Evolutionary conservation across 2,329 filamentous ascomycete species (phyloP).

Genomic region (Lasiodiplodia theobromae): DNA sequence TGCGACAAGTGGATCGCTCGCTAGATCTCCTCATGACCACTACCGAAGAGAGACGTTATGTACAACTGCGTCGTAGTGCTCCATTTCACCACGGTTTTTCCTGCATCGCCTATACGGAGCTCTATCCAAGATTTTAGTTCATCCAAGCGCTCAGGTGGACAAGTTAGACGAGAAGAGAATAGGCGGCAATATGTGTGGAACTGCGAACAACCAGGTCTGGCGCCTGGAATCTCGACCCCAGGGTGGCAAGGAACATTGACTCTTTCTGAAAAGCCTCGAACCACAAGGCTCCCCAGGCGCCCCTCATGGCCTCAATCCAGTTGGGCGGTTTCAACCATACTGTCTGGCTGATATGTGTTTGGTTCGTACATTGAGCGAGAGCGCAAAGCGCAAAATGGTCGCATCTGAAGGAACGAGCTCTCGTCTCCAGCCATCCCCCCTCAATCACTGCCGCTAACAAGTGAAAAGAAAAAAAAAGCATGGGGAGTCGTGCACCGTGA

Average conservation of each 20-base stretch:
- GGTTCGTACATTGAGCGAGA: neutral
- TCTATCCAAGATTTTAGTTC: neutral
- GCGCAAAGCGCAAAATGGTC: neutral
- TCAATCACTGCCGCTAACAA: neutral
- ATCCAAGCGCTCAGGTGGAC: neutral
- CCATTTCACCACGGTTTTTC: neutral
- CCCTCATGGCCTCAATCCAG: neutral
- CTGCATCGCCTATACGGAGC: neutral
- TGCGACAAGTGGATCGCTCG: neutral
- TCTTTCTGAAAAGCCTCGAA: neutral
- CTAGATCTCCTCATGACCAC: neutral
- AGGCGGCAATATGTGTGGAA: neutral
- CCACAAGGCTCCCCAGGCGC: neutral
- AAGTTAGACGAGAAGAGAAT: neutral
- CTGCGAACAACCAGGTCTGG: neutral
- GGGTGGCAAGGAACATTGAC: neutral
- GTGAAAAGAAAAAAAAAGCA: neutral
- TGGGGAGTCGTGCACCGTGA: constrained; percentile 7
- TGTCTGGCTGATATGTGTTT: neutral
- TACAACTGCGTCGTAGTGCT: neutral
- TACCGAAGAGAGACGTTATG: neutral
- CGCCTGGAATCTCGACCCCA: neutral
- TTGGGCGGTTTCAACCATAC: neutral
- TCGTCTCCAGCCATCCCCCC: constrained; percentile 1
- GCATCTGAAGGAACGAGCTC: no score